Percentiles rank a stretch among this genome's conserved stretches.
Conservation (phyloP, 176 grass and related monocot species). For the Typha latifolia region DNA sequence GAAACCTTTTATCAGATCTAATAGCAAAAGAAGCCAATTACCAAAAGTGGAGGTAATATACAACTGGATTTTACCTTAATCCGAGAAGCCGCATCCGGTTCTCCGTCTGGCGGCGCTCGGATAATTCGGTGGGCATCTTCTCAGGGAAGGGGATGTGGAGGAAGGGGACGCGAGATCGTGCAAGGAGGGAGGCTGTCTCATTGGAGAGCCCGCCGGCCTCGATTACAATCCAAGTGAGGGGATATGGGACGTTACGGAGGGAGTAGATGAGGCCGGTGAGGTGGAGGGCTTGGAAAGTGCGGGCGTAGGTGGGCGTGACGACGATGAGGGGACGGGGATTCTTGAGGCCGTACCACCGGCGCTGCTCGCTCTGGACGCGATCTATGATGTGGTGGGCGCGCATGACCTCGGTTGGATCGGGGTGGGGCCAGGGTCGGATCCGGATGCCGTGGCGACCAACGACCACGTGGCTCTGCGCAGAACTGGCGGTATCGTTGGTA, state of each 20-base stretch:
- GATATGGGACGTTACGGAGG: conserved; percentile 40
- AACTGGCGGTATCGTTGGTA: not conserved
- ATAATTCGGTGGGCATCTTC: conserved; percentile 21
- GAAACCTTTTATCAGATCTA: not conserved
- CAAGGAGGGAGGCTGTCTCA: conserved; percentile 44
- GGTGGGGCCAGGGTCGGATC: conserved; percentile 61
- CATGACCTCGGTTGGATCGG: conserved; percentile 55
- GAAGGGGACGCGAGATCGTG: conserved; percentile 38
- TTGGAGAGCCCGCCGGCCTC: conserved; percentile 48
- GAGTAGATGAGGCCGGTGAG: conserved; percentile 52
- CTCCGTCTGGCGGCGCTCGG: conserved; percentile 34
- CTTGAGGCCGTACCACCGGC: conserved; percentile 21
- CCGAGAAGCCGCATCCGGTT: conserved; percentile 66
- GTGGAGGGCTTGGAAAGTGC: conserved; percentile 42
- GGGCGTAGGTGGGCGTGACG: conserved; percentile 44
- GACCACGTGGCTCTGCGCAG: conserved; percentile 33
- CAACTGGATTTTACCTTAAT: conserved; percentile 35
- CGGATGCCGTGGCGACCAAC: conserved; percentile 86
- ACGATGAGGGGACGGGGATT: conserved; percentile 31
- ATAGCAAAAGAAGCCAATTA: too few species aligned
- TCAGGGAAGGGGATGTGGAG: conserved; percentile 56
- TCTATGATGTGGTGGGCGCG: conserved; percentile 67
- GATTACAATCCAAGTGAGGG: conserved; percentile 44
- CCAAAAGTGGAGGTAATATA: not conserved
- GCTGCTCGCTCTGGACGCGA: conserved; percentile 60